These are phyloP conservation scores for Kwoniella dejecticola DNA, from an alignment of 768 basidiomycete species.

Conservation along the genomic window DNA sequence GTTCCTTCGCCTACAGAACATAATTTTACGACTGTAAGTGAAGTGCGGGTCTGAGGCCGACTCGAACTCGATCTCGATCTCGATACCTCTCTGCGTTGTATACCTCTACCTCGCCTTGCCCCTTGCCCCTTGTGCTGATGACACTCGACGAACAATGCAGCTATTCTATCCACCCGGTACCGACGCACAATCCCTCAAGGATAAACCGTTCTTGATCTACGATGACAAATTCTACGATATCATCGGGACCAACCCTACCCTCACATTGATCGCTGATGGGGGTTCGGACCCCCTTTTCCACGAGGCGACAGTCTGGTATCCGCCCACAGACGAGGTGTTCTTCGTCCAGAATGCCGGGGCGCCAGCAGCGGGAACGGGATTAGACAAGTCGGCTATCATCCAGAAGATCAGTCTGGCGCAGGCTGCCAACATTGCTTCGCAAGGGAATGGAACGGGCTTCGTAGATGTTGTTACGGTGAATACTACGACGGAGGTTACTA, in stretches of 20 bases:
- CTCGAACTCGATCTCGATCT: not conserved
- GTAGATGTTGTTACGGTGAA: constrained; percentile 23
- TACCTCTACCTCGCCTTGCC: not conserved
- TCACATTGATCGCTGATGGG: constrained; percentile 66
- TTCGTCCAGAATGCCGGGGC: constrained; percentile 74
- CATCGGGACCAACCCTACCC: constrained; percentile 64
- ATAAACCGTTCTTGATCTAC: constrained; percentile 61
- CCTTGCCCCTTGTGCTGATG: too few relatives aligned
- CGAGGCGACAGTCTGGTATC: constrained; percentile 63
- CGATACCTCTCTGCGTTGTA: not conserved
- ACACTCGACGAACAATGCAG: too few relatives aligned
- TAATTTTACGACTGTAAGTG: constrained; percentile 35
- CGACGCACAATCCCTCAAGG: constrained; percentile 59
- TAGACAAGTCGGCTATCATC: constrained; percentile 67
- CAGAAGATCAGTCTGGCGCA: constrained; percentile 67
- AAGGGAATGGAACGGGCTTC: constrained; percentile 60
- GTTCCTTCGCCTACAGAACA: constrained; percentile 30
- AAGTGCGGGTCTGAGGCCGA: too few relatives aligned
- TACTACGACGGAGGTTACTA: constrained; percentile 13
- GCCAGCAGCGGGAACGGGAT: constrained; percentile 65
- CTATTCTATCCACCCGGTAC: constrained; percentile 65
- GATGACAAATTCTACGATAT: constrained; percentile 64
- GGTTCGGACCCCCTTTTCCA: constrained; percentile 72
- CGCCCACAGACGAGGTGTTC: constrained; percentile 71
- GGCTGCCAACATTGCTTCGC: constrained; percentile 58